Conservation (phyloP, 352 stramenopile species). For the Pythium rishiriense region DNA sequence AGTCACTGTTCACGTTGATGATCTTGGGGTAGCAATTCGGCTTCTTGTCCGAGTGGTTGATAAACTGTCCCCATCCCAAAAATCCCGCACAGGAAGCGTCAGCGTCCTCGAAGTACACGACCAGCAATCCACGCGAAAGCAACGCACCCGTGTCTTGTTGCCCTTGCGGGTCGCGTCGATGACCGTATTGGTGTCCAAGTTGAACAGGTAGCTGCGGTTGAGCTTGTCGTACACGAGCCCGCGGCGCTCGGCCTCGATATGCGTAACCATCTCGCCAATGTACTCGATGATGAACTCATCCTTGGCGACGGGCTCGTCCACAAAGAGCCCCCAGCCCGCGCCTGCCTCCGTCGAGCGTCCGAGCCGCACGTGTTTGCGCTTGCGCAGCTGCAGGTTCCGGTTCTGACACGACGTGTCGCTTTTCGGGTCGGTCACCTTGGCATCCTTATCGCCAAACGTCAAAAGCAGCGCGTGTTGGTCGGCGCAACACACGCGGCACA, state of each 20-base stretch:
- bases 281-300: conserved; percentile 96
- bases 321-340: conserved; percentile 92
- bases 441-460: not conserved
- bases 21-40: conserved; percentile 91
- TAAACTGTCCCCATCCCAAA: conserved; percentile 57
- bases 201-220: conserved; percentile 93
- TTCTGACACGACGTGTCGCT: conserved; percentile 61
- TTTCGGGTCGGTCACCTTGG: not conserved
- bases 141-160: conserved; percentile 90
- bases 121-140: too few species aligned
- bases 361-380: conserved; percentile 72
- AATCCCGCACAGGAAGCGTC: not conserved
- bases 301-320: conserved; percentile 85
- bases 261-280: conserved; percentile 92
- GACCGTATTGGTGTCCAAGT: conserved; percentile 90
- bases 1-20: conserved; percentile 91
- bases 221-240: conserved; percentile 88
- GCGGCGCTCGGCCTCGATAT: conserved; percentile 89
- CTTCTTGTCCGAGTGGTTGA: conserved; percentile 78
- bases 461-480: conserved; percentile 36
- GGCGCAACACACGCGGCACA: conserved; percentile 81
- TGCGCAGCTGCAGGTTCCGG: conserved; percentile 49
- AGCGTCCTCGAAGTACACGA: too few species aligned
- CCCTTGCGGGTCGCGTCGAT: conserved; percentile 94
- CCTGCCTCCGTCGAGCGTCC: conserved; percentile 73